These are phyloP conservation scores for Solanum rostratum DNA, from an alignment of 257 asterid genomes.

Conservation along the genomic window DNA sequence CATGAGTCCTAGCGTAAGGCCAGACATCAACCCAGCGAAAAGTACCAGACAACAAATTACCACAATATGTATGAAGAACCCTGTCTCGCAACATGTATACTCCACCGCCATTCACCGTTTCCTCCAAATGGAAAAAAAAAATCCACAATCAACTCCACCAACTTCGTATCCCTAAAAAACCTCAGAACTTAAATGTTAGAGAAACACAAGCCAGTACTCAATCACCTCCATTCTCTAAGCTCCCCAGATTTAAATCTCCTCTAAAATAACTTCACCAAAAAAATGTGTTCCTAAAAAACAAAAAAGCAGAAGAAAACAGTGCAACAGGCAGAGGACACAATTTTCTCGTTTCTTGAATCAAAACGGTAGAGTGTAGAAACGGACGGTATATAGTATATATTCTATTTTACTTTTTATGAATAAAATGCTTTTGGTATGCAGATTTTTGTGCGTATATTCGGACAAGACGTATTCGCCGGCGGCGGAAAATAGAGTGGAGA, in stretches of 20 bases:
- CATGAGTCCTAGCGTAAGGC: constrained; percentile 96
- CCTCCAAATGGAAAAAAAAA: neutral
- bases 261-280: neutral
- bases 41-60: constrained; percentile 42
- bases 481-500: neutral
- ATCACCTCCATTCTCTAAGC: neutral
- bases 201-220: neutral
- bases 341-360: neutral
- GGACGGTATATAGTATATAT: neutral
- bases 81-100: constrained; percentile 55
- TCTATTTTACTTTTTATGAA: neutral
- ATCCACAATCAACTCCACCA: neutral
- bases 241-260: neutral
- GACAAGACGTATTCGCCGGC: neutral
- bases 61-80: constrained; percentile 55
- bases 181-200: neutral
- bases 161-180: neutral
- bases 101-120: constrained; percentile 71
- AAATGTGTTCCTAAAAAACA: neutral
- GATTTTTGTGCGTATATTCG: neutral
- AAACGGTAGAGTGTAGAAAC: neutral
- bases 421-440: neutral
- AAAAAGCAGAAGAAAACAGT: neutral
- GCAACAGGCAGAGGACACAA: neutral
- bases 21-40: constrained; percentile 95